Conservation (phyloP, 805 yeast genomes). For the Candida silvicultrix region DNA sequence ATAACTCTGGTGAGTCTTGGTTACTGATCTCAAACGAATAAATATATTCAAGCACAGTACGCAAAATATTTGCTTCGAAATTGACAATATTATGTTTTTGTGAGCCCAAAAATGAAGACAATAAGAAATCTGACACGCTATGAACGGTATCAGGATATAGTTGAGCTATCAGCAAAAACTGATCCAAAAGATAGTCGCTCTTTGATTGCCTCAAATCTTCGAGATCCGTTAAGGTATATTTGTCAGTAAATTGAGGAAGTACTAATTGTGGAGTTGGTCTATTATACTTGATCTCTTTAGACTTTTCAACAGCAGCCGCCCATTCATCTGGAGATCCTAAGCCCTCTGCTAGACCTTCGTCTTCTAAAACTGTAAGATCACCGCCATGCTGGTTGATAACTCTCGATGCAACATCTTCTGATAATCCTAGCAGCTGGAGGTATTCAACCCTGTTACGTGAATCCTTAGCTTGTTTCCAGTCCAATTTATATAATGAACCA, state of each 20-base stretch:
- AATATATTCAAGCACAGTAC: constrained; percentile 29
- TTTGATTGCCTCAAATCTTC: constrained; percentile 31
- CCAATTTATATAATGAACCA: constrained; percentile 30
- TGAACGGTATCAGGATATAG: constrained; percentile 32
- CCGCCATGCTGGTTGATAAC: constrained; percentile 28
- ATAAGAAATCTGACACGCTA: constrained; percentile 33
- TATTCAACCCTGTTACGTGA: constrained; percentile 29
- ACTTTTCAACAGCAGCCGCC: constrained; percentile 15
- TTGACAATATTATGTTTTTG: constrained; percentile 26
- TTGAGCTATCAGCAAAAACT: constrained; percentile 37
- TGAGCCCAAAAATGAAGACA: constrained; percentile 27
- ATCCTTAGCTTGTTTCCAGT: constrained; percentile 34
- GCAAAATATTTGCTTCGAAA: constrained; percentile 30
- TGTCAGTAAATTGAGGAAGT: constrained; percentile 31
- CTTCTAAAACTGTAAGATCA: constrained; percentile 20
- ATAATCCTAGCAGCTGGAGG: constrained; percentile 24
- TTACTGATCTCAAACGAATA: constrained; percentile 28
- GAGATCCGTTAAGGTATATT: constrained; percentile 34
- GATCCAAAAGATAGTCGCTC: constrained; percentile 28
- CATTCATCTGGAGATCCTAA: constrained; percentile 24
- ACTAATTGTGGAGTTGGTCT: constrained; percentile 24
- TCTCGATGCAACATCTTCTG: constrained; percentile 23
- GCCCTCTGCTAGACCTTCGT: constrained; percentile 18
- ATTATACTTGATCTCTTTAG: constrained; percentile 18
- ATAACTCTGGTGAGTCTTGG: constrained; percentile 23